Evolutionary conservation across 352 stramenopile species (phyloP), one percentile per base, ranked within the genome.

Genomic region (Phytophthora parvispora): DNA sequence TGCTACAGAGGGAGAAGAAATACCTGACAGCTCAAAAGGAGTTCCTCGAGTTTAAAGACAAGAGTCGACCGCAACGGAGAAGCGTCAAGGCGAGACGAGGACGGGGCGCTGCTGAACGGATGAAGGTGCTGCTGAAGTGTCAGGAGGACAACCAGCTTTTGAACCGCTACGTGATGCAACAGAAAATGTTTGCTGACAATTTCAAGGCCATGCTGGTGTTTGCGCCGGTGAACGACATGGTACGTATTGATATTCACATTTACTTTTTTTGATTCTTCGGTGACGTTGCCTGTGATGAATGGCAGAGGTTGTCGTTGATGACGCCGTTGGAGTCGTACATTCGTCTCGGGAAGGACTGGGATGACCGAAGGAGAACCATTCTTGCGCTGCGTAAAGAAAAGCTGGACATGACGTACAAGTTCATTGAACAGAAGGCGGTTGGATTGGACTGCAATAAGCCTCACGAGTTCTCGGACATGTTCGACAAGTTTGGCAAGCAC

Each of bases 311-410:
- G 65, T 79, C 83, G 12, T 49, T 93, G 10, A 91, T 91, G 83
- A 93, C 84, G 7, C 84, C 84, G 0, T 87, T 91, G 56, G 84
- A 91, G 63, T 84, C 82, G 60, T 93, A 88, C 67, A 91, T 93
- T 63, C 84, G 74, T 22, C 69, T 93, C 1, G 74, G 74, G 0
- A 75, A 57, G 7, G 79, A 89, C 32, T 80, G 83, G 27, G 51
- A 81, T 28, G 77, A 93, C 42, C 74, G 84, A 31, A 75, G 81
- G 29, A 72, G 68, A 42, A 84, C 73, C 2, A 88, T 93, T 27
- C 42, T 91, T 15, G 57, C 61, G 4, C 50, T 93, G 15, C 81
- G 83, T 2, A 84, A 93, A 56, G 84, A 93, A 53, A 93, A 93
- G 38, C 65, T 93, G n/a, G 83, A 93, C 64, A 89, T 84, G 81